Percentiles rank a stretch among this genome's conserved stretches.
Conservation (phyloP, 495 filamentous ascomycete species). For the Acidiella bohemica region DNA sequence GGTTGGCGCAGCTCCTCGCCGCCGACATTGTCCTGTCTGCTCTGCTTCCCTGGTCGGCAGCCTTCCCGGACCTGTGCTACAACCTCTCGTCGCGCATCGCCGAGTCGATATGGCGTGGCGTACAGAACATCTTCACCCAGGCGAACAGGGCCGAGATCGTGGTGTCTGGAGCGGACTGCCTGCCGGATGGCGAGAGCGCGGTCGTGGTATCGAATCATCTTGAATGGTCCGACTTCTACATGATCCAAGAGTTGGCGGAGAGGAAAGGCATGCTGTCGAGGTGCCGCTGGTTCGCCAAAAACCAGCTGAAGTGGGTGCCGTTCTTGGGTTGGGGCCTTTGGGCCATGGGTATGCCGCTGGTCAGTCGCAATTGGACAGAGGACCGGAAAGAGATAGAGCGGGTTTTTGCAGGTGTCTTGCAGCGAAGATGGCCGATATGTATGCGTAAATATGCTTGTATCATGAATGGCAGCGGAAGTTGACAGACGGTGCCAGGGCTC, state of each 20-base stretch:
- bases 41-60: conserved; percentile 36
- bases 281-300: conserved; percentile 46
- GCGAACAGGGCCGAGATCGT: conserved; percentile 38
- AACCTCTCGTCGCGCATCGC: conserved; percentile 38
- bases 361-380: conserved; percentile 41
- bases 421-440: conserved; percentile 42
- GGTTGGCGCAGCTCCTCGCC: conserved; percentile 35
- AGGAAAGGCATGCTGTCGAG: conserved; percentile 41
- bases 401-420: conserved; percentile 38
- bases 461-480: too few relatives aligned
- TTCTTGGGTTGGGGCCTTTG: conserved; percentile 48
- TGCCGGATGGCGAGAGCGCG: conserved; percentile 38
- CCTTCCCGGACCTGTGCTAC: conserved; percentile 37
- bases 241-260: conserved; percentile 43
- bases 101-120: conserved; percentile 37
- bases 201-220: conserved; percentile 46
- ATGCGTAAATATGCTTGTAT: too few relatives aligned
- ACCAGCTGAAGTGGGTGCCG: conserved; percentile 40
- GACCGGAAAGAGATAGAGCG: conserved; percentile 41
- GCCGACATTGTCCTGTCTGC: conserved; percentile 39
- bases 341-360: conserved; percentile 48
- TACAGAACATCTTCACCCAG: conserved; percentile 39
- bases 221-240: conserved; percentile 46
- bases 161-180: conserved; percentile 33
- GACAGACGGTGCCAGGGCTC: too few relatives aligned